Conservation (phyloP, 2,329 filamentous ascomycete species). For the Cladosporium sp. region DNA sequence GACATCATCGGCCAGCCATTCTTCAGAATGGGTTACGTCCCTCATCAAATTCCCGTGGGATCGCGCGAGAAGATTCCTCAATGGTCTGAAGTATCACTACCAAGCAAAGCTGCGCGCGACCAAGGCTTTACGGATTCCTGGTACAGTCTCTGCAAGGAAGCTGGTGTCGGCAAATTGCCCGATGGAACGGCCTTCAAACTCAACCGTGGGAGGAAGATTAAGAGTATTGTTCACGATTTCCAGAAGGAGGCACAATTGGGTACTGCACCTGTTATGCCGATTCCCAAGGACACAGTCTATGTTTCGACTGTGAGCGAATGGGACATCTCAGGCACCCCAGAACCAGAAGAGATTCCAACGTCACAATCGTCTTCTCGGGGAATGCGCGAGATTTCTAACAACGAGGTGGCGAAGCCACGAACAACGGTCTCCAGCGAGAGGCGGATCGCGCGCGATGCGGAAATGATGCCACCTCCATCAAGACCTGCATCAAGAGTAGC, state of each 20-base stretch:
- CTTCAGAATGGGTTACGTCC: slow-evolving; percentile 75
- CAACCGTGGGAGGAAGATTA: slow-evolving; percentile 48
- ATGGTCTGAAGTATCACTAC: slow-evolving; percentile 48
- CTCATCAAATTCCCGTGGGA: slow-evolving; percentile 49
- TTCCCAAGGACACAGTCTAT: slow-evolving; percentile 51
- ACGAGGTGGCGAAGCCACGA: slow-evolving; percentile 37
- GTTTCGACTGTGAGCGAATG: slow-evolving; percentile 38
- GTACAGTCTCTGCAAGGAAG: slow-evolving; percentile 51
- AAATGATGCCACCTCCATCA: slow-evolving; percentile 36
- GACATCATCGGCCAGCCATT: slow-evolving; percentile 77
- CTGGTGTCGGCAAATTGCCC: slow-evolving; percentile 51
- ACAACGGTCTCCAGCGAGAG: slow-evolving; percentile 20
- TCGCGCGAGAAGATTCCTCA: slow-evolving; percentile 49
- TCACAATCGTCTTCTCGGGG: slow-evolving; percentile 39
- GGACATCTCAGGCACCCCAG: slow-evolving; percentile 33
- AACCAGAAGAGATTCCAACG: slow-evolving; percentile 39
- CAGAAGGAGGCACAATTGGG: slow-evolving; percentile 50
- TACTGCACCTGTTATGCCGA: slow-evolving; percentile 50
- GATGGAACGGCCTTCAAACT: slow-evolving; percentile 49
- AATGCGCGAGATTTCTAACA: slow-evolving; percentile 49
- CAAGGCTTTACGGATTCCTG: slow-evolving; percentile 54
- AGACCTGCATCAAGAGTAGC: slow-evolving; percentile 29
- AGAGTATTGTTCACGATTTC: slow-evolving; percentile 52
- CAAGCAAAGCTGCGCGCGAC: slow-evolving; percentile 44
- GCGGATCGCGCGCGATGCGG: slow-evolving; percentile 32